Base-by-base conservation (phyloP, 768 basidiomycete genomes). In the Tubosaeta sp. region DNA sequence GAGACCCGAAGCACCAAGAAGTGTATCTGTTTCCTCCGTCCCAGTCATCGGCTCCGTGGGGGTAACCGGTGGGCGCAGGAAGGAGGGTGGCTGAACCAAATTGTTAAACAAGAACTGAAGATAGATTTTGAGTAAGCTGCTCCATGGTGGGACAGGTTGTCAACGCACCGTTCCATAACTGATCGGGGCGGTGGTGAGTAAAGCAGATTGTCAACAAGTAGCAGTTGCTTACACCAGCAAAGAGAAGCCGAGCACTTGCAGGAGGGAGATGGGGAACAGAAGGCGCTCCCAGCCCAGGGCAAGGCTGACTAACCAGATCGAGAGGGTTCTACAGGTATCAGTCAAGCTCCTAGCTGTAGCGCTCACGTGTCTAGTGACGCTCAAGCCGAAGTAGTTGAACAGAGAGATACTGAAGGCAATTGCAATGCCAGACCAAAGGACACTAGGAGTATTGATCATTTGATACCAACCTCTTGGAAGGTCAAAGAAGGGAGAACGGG, bases 231-330 rank as follows among this genome's bases (percentile, higher is more conserved):
- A 95, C 84, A 98, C 95, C 53, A 99, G 78, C 42, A 97, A 71
- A 7, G 77, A 82, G 69, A 99, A 99, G 4, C 93, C 92, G 17
- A 79, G 60, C 49, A 95, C 81, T 69, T 95, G 93, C 12, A 95
- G 67, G 48, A 93, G 64, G 2, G 90, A 90, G 55, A 87, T 82
- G 6, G 93, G 93, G 72, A 82, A 89, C 22, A 90, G 59, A 32
- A 97, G 74, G 53, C 75, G 77, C 71, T 97, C 95, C 95, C 95
- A 97, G 5, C 95, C 93, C 25, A 97, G 72, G 1, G 79, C 84
- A 47, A 97, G 77, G 64, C 90, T 92, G 62, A 99, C 74, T 57
- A 95, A 72, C 97, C 97, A 99, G 66, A 99, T 98, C n/a, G 82
- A 81, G 48, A 98, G 77, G 1, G 97, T 98, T 61, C 97, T 80